Evolutionary conservation across 2,329 filamentous ascomycete species (phyloP).

Genomic region (Thielaviopsis punctulata): DNA sequence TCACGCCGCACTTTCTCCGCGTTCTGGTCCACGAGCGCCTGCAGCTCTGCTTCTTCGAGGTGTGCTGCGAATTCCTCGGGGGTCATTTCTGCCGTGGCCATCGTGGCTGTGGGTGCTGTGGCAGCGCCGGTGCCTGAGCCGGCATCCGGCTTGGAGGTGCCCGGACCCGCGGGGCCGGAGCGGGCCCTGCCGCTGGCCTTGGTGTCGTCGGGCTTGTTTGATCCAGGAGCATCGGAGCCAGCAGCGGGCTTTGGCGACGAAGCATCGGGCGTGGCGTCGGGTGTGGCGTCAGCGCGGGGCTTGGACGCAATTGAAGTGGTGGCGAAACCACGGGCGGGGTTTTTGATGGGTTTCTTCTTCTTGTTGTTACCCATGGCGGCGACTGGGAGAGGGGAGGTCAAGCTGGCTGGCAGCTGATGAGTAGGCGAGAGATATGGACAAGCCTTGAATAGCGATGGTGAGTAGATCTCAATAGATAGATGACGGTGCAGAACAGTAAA

Average conservation of each 20-base stretch:
- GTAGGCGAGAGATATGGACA: background rate
- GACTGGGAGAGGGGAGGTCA: conserved; percentile 40
- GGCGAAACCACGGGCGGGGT: conserved; percentile 81
- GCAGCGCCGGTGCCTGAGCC: background rate
- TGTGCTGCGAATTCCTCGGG: conserved; percentile 83
- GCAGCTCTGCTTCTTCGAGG: conserved; percentile 78
- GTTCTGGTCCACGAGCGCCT: conserved; percentile 72
- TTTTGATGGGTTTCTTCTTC: conserved; percentile 87
- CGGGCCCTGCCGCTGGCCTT: conserved; percentile 9
- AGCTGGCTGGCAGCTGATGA: background rate
- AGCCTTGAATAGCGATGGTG: background rate
- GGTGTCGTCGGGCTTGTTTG: conserved; percentile 13
- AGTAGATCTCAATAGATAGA: background rate
- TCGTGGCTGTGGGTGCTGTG: conserved; percentile 11
- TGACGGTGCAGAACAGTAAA: background rate
- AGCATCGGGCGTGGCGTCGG: conserved; percentile 17
- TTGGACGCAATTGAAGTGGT: conserved; percentile 87
- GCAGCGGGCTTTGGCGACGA: conserved; percentile 6
- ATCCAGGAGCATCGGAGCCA: background rate
- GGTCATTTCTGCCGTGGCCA: conserved; percentile 33
- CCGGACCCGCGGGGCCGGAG: background rate
- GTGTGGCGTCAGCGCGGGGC: conserved; percentile 43
- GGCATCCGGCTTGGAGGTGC: background rate
- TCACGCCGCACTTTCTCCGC: conserved; percentile 65
- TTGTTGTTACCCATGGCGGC: conserved; percentile 30